phyloP scores from a whole-genome alignment of 169 alveolate species.

The Perkinsus olseni region DNA sequence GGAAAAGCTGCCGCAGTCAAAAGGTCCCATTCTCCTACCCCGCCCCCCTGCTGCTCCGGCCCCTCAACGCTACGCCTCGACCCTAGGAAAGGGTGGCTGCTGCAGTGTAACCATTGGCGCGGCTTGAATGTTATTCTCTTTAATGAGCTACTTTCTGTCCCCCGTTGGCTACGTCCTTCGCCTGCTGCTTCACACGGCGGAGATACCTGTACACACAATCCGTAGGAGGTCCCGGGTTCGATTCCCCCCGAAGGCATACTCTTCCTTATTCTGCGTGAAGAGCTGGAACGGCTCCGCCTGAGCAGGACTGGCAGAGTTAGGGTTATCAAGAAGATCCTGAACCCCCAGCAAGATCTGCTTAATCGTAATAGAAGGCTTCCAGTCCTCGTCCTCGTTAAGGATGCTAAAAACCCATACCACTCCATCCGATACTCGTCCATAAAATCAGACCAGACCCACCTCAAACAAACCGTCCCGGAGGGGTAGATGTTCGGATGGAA shows the following conservation, averaged over 20 bases:
- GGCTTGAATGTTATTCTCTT: not conserved
- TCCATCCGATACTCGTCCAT: too few species aligned
- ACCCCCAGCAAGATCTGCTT: slow-evolving; percentile 88
- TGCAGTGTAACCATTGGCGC: not conserved
- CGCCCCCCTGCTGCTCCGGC: not conserved
- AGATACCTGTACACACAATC: not conserved
- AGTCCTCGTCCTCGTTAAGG: slow-evolving; percentile 98
- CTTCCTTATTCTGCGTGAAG: slow-evolving; percentile 79
- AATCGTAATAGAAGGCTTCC: slow-evolving; percentile 98
- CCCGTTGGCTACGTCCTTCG: slow-evolving; percentile 11
- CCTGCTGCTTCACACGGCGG: slow-evolving; percentile 45
- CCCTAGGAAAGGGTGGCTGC: not conserved
- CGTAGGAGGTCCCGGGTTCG: not conserved
- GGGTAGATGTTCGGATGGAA: slow-evolving; percentile 98
- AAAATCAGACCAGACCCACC: too few species aligned
- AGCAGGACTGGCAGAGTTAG: slow-evolving; percentile 94
- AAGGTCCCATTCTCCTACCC: too few species aligned
- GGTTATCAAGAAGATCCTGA: slow-evolving; percentile 90
- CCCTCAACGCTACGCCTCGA: not conserved
- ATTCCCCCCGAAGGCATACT: slow-evolving; percentile 45
- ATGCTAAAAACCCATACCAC: slow-evolving; percentile 46
- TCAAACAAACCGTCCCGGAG: slow-evolving; percentile 95
- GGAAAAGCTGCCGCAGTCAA: too few species aligned
- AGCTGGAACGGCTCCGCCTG: slow-evolving; percentile 89
- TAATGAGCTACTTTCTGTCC: not conserved